Evolutionary conservation across 2,329 filamentous ascomycete genomes (phyloP).

Genomic region (Coniochaeta sp.): DNA sequence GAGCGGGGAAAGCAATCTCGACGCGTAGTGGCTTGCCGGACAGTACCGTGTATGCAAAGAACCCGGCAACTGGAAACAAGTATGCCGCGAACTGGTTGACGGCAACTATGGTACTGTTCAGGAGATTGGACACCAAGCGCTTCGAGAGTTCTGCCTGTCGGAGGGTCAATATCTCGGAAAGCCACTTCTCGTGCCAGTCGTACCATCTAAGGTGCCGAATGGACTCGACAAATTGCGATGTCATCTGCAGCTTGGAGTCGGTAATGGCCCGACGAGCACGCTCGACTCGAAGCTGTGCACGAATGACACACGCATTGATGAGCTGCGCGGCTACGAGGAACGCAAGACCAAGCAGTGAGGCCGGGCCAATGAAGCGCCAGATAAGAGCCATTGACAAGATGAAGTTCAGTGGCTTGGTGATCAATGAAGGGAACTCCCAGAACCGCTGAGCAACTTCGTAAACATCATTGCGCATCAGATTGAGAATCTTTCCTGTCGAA

Average conservation of each 20-base stretch:
- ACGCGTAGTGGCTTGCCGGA: constrained; percentile 62
- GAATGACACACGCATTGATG: constrained; percentile 62
- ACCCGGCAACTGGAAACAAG: constrained; percentile 72
- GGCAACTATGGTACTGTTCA: constrained; percentile 56
- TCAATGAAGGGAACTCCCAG: constrained; percentile 75
- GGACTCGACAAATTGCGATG: constrained; percentile 79
- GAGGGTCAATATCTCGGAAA: constrained; percentile 59
- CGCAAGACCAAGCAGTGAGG: constrained; percentile 66
- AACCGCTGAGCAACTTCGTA: constrained; percentile 79
- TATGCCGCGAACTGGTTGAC: constrained; percentile 66
- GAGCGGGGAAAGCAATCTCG: constrained; percentile 78
- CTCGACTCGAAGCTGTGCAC: constrained; percentile 61
- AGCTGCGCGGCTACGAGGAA: constrained; percentile 63
- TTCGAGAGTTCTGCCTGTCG: constrained; percentile 61
- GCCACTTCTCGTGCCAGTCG: constrained; percentile 73
- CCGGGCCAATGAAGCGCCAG: constrained; percentile 72
- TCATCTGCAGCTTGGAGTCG: constrained; percentile 71
- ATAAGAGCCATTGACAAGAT: constrained; percentile 66
- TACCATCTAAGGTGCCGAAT: constrained; percentile 78
- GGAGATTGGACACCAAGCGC: constrained; percentile 56
- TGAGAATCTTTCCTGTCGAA: constrained; percentile 85
- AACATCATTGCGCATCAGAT: constrained; percentile 74
- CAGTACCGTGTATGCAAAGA: constrained; percentile 72
- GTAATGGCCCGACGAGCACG: constrained; percentile 64
- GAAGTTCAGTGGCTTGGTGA: constrained; percentile 72